Conservation (phyloP, 768 basidiomycete genomes). For the Zangia roseola region DNA sequence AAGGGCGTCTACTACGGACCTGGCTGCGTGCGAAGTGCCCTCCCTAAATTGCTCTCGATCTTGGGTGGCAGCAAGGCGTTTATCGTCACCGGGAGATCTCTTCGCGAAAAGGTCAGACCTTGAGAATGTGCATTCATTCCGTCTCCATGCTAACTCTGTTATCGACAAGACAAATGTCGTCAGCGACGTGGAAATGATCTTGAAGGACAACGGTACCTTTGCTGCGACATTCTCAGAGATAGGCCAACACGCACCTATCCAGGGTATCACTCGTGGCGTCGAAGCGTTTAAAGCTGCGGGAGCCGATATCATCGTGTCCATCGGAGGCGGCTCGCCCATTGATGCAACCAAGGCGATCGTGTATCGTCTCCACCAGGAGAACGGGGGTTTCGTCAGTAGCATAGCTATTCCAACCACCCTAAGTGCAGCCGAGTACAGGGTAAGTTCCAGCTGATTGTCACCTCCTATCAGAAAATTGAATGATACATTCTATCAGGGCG, state of each 20-base stretch:
- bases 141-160: conserved; percentile 11
- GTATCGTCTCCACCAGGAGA: conserved; percentile 58
- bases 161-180: conserved; percentile 26
- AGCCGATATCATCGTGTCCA: conserved; percentile 67
- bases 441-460: conserved; percentile 33
- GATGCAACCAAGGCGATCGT: conserved; percentile 76
- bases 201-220: conserved; percentile 57
- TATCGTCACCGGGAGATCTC: conserved; percentile 68
- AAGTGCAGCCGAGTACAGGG: conserved; percentile 75
- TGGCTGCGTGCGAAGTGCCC: conserved; percentile 57
- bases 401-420: conserved; percentile 83
- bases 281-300: conserved; percentile 51
- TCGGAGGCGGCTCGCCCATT: conserved; percentile 81
- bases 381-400: conserved; percentile 55
- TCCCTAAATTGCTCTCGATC: conserved; percentile 57
- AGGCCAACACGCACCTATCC: conserved; percentile 69
- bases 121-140: not conserved
- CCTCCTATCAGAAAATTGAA: not conserved
- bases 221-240: conserved; percentile 72
- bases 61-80: conserved; percentile 63
- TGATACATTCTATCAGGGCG: conserved; percentile 43
- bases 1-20: conserved; percentile 74
- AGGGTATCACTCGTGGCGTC: conserved; percentile 59
- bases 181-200: conserved; percentile 35
- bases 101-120: conserved; percentile 54